These are phyloP conservation scores for Gracilaria caudata DNA, from an alignment of 23 red algal genomes.

Conservation along the genomic window DNA sequence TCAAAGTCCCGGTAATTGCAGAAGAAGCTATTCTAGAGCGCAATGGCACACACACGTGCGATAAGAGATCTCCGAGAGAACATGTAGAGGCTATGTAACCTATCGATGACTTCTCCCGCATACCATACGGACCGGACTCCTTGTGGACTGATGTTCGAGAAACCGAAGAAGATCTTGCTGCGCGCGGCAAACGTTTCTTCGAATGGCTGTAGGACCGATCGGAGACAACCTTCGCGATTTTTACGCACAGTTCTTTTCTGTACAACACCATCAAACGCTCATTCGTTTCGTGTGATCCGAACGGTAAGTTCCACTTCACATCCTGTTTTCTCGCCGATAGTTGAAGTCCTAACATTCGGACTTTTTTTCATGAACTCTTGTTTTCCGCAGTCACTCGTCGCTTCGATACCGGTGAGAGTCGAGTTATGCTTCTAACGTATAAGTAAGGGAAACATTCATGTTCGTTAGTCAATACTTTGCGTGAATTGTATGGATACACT, in stretches of 20 bases:
- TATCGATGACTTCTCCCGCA: slow-evolving; percentile 54
- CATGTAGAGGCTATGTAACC: slow-evolving; percentile 52
- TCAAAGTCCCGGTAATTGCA: slow-evolving; percentile 43
- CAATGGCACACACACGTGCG: slow-evolving; percentile 66
- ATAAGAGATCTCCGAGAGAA: slow-evolving; percentile 58
- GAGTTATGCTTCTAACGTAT: slow-evolving; percentile 53
- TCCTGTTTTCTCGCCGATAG: too few species aligned
- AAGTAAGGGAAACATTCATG: not conserved
- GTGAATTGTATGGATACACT: not conserved
- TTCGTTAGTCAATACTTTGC: not conserved
- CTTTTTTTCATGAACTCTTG: not conserved
- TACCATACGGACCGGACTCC: slow-evolving; percentile 45
- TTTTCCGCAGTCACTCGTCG: slow-evolving; percentile 50
- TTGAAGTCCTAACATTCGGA: not conserved
- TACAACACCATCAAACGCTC: slow-evolving; percentile 51
- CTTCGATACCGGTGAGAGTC: slow-evolving; percentile 59
- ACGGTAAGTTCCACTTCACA: slow-evolving; percentile 43
- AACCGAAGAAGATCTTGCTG: slow-evolving; percentile 56
- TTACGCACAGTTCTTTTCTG: slow-evolving; percentile 77
- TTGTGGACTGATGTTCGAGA: slow-evolving; percentile 42
- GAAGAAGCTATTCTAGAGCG: slow-evolving; percentile 63
- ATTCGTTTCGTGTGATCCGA: slow-evolving; percentile 45
- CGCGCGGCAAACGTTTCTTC: slow-evolving; percentile 59
- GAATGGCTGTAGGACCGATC: slow-evolving; percentile 35
- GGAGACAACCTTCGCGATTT: slow-evolving; percentile 43